These are phyloP conservation scores for Scedosporium apiospermum DNA, from an alignment of 2,329 filamentous ascomycete species.

Conservation along the genomic window DNA sequence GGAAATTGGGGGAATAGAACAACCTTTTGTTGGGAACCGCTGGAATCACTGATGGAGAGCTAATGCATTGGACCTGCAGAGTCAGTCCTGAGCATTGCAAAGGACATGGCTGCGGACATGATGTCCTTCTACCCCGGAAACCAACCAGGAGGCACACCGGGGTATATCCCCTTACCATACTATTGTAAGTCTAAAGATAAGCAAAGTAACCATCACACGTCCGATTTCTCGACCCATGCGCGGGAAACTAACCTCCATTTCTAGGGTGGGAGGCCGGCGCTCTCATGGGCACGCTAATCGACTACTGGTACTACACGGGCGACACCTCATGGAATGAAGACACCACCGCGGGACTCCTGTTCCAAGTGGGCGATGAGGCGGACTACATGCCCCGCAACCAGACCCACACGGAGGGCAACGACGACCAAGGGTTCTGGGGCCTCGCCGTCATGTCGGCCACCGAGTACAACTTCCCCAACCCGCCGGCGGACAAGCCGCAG, in stretches of 20 bases:
- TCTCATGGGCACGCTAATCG: conserved; percentile 61
- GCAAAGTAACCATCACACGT: neutral
- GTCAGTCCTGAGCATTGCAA: conserved; percentile 38
- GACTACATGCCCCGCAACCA: conserved; percentile 74
- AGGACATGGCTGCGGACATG: conserved; percentile 41
- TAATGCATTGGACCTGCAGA: conserved; percentile 22
- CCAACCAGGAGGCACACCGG: conserved; percentile 38
- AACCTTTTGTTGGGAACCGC: neutral
- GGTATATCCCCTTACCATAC: conserved; percentile 42
- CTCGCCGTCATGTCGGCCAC: conserved; percentile 61
- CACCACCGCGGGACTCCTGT: conserved; percentile 58
- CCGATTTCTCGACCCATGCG: no score
- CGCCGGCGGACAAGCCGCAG: conserved; percentile 44
- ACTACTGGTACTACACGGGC: conserved; percentile 79
- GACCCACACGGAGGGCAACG: conserved; percentile 60
- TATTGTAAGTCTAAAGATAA: conserved; percentile 33
- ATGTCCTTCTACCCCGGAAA: conserved; percentile 32
- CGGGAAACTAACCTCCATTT: conserved; percentile 1
- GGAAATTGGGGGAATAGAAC: no score
- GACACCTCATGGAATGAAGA: conserved; percentile 63
- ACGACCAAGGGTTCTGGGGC: conserved; percentile 69
- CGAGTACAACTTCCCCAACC: conserved; percentile 57
- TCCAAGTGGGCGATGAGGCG: conserved; percentile 61
- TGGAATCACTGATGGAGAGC: neutral
- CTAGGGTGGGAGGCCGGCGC: conserved; percentile 66